These are phyloP conservation scores for Rutstroemia sydowiana DNA, from an alignment of 2,329 filamentous ascomycete species.

Conservation along the genomic window DNA sequence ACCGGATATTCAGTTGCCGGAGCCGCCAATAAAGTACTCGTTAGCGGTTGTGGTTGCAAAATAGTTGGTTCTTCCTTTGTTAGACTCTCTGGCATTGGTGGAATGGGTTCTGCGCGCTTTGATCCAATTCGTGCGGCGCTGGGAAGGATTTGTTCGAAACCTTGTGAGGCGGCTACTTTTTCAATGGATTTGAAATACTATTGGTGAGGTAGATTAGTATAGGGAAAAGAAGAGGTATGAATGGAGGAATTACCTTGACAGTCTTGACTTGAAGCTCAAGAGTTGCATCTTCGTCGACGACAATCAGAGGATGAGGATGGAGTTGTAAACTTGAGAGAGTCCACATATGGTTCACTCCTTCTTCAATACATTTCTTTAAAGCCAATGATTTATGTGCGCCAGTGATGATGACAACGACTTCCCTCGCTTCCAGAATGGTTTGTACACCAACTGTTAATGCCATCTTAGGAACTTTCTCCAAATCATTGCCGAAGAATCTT, in stretches of 20 bases:
- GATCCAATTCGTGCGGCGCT: slow-evolving; percentile 49
- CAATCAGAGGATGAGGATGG: slow-evolving; percentile 74
- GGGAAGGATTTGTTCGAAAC: slow-evolving; percentile 51
- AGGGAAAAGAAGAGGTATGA: not conserved
- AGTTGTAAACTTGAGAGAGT: slow-evolving; percentile 74
- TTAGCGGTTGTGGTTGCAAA: slow-evolving; percentile 47
- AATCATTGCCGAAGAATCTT: slow-evolving; percentile 71
- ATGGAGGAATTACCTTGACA: slow-evolving; percentile 44
- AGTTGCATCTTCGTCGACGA: slow-evolving; percentile 75
- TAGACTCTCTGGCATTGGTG: slow-evolving; percentile 13
- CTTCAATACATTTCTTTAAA: slow-evolving; percentile 72
- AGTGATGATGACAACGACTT: slow-evolving; percentile 76
- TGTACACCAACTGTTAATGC: slow-evolving; percentile 79
- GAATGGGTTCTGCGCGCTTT: slow-evolving; percentile 18
- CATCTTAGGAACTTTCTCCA: slow-evolving; percentile 69
- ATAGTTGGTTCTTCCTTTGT: slow-evolving; percentile 36
- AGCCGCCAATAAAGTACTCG: slow-evolving; percentile 45
- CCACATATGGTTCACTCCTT: slow-evolving; percentile 86
- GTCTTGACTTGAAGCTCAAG: slow-evolving; percentile 68
- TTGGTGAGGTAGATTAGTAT: not conserved
- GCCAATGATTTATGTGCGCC: slow-evolving; percentile 76
- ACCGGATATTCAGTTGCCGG: slow-evolving; percentile 49
- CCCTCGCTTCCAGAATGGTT: slow-evolving; percentile 72
- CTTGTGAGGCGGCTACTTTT: slow-evolving; percentile 49
- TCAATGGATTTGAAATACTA: slow-evolving; percentile 68